Evolutionary conservation across 2,329 filamentous ascomycete species (phyloP), one percentile per base, ranked within the genome.

Genomic region (Aureobasidium vineae): DNA sequence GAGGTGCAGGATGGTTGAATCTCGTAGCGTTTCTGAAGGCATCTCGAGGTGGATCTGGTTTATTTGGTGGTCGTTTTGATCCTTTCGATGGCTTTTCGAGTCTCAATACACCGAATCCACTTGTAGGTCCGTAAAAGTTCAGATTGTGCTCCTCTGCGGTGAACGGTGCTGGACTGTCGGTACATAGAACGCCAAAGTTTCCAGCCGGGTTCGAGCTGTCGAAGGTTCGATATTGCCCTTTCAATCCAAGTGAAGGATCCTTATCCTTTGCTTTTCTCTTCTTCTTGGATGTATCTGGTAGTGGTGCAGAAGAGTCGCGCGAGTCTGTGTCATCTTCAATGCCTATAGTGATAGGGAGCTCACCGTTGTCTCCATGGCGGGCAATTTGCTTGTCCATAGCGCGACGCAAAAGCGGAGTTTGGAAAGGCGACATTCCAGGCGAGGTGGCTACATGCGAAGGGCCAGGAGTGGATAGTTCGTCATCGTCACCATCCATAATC

Each of bases 401-500:
- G 33, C 43, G 59, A 16, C 66, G 59, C 36, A 64, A 31, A 13
- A 67, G 60, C 2, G 66, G 66, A 19, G 59, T 67, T 13, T 23
- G 19, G 45, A 49, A 49, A 5, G 36, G 43, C 23, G 61, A 41
- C 26, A 52, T 45, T 28, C 66, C 43, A 5, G 52, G n/a, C 15
- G 66, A 38, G 16, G 23, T 21, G 19, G 21, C 23, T 2, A 26
- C 33, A 15, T 28, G 19, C 13, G 50, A 36, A 26, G 60, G 59
- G 19, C 19, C 60, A 28, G 49, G 41, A 38, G 52, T 45, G 28
- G 50, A 52, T 1, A 57, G 26, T 6, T 47, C 40, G 50, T 67
- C 66, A 28, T 63, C 66, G 2, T 67, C 65, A 11, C 52, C 60
- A 16, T 65, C 66, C 40, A 67, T 33, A 11, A 67, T 67, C 52